Conservation (phyloP, 495 filamentous ascomycete species). For the Halenospora varia region DNA sequence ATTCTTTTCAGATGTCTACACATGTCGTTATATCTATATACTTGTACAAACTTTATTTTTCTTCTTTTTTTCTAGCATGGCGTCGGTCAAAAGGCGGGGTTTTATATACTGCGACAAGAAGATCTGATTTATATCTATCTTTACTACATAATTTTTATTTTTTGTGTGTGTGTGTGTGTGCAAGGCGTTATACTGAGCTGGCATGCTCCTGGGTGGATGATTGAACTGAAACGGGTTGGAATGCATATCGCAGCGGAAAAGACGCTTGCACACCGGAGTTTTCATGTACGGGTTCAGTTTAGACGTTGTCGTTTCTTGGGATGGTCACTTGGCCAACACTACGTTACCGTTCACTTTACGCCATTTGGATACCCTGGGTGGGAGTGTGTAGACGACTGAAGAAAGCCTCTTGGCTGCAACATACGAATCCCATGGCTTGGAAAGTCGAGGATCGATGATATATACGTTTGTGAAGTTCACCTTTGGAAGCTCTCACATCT, state of each 20-base stretch:
- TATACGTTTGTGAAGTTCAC: not conserved
- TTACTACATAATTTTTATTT: constrained; percentile 7
- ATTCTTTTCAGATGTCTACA: not conserved
- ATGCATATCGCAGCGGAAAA: constrained; percentile 15
- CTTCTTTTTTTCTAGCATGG: not conserved
- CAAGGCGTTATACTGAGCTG: constrained; percentile 8
- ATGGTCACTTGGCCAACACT: not conserved
- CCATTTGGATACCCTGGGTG: not conserved
- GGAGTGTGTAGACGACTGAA: not conserved
- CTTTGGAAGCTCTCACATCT: not conserved
- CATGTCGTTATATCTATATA: constrained; percentile 10
- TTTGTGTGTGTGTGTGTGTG: not conserved
- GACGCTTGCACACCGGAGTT: constrained; percentile 18
- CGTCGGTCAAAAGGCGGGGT: not conserved
- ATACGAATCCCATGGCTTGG: no score
- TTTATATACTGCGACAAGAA: not conserved
- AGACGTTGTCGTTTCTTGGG: constrained; percentile 3
- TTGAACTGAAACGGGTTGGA: not conserved
- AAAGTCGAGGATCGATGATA: no score
- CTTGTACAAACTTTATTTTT: constrained; percentile 9
- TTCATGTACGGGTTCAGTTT: not conserved
- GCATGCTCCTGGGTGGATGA: constrained; percentile 11
- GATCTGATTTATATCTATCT: constrained; percentile 7
- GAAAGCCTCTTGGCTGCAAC: not conserved
- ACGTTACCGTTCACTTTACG: not conserved